Base-by-base conservation (phyloP, 192 early-diverging fungal species). In the Coemansia sp. region DNA sequence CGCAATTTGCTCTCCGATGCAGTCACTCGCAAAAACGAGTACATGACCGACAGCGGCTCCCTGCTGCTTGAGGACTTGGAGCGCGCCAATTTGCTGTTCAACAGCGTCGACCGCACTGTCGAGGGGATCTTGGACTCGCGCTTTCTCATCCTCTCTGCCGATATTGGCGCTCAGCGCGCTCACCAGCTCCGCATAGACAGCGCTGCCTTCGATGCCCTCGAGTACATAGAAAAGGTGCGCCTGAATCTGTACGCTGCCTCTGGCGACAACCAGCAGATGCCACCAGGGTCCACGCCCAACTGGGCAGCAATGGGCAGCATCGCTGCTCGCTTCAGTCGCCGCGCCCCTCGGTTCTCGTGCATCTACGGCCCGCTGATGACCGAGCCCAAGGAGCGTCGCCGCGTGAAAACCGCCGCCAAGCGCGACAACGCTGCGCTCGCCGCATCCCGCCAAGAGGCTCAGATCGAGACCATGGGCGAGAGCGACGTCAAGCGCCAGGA, bases 121-220 rank as follows among this genome's bases (percentile, higher is more conserved):
- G 96, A 98, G 84, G 94, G 94, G 11, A 86, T 90, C 0, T 78
- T 98, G 26, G 95, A 98, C 86, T 88, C 93, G n/a, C 85, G 85
- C 10, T 70, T 95, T 3, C 80, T 98, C 18, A 84, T 94, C 9
- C 59, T 88, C 13, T 86, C 91, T 0, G 87, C 93, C 1, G 90
- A 92, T 59, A 65, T 94, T 26, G 85, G 86, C 41, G 86, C 87
- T 10, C 87, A 93, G 75, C 93, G 90, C 45, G 90, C 90, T 6
- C 86, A 89, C 53, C 86, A 88, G 57, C 83, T 96, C 73, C 86
- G 87, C 8, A 79, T 94, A 34, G 91, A 92, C 55, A 84, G 85
- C 28, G 85, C 88, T 13, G 79, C 84, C 2, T 93, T 97, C 65
- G 90, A 94, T 68, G 66, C 89, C 13, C 87, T 89, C 35, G 93